A percentile compares a stretch with the other conserved stretches of the same genome.
These are phyloP conservation scores for Agrostemma githago DNA, from an alignment of 148 eudicot species.

Conservation along the genomic window DNA sequence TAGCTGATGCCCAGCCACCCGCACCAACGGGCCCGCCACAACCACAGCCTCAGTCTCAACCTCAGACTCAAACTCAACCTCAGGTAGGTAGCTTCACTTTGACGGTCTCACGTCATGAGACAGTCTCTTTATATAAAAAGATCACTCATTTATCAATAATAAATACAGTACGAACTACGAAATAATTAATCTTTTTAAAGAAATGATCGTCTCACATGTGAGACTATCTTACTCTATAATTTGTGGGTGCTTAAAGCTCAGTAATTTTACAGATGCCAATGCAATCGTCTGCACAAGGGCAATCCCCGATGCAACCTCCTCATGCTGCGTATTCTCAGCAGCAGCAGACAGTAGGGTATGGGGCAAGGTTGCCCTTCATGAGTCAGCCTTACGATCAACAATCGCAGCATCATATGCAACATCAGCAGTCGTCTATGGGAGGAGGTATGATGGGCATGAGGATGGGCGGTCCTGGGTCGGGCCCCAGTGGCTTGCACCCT, in stretches of 20 bases:
- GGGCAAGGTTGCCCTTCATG: conserved; percentile 46
- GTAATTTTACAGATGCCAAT: conserved; percentile 35
- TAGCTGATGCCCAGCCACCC: conserved; percentile 85
- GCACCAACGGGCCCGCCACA: conserved; percentile 37
- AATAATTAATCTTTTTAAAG: no score
- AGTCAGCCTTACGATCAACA: conserved; percentile 49
- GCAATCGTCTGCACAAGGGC: conserved; percentile 49
- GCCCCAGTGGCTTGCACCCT: conserved; percentile 34
- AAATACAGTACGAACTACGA: no score
- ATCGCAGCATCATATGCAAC: conserved; percentile 28
- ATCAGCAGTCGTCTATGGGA: conserved; percentile 37
- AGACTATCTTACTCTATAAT: no score
- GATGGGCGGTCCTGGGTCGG: conserved; percentile 32
- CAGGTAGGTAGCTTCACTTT: conserved; percentile 28
- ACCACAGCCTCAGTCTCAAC: conserved; percentile 34
- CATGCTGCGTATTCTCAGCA: conserved; percentile 40
- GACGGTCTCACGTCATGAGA: no score
- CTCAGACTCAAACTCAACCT: conserved; percentile 33
- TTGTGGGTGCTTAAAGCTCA: neutral
- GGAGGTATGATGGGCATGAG: conserved; percentile 38
- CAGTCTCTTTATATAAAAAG: no score
- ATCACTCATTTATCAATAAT: no score
- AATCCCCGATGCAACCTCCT: conserved; percentile 41
- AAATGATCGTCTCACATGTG: no score
- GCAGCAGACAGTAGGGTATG: conserved; percentile 33